Conservation (phyloP, 208 protist species). For the Phytomonas sp. region DNA sequence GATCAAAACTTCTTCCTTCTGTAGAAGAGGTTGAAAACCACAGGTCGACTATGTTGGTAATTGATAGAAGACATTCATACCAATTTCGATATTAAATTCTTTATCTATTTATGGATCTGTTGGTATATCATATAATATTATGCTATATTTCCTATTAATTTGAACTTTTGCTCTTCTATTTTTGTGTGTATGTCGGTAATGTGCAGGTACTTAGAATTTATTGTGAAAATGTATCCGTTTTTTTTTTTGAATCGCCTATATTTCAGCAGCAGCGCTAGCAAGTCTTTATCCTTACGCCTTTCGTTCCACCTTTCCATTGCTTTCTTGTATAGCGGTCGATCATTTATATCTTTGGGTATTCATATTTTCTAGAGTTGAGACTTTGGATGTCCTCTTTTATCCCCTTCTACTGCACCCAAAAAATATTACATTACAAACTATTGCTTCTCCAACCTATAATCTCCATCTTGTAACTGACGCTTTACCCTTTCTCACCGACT, state of each 20-base stretch:
- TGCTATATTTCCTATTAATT: background rate
- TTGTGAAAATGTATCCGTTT: background rate
- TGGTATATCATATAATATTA: background rate
- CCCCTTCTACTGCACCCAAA: too few relatives aligned
- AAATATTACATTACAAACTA: too few relatives aligned
- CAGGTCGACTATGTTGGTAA: background rate
- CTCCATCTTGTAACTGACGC: too few relatives aligned
- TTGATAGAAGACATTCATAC: background rate
- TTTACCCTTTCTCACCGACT: too few relatives aligned
- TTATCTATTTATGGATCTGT: background rate
- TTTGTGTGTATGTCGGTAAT: background rate
- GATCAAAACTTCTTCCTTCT: background rate
- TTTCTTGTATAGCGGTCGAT: constrained; percentile 3
- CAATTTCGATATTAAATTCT: background rate
- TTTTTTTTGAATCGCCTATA: constrained; percentile 3
- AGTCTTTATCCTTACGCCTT: constrained; percentile 7
- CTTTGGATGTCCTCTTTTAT: too few relatives aligned
- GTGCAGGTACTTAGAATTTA: constrained; percentile 7
- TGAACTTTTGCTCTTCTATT: background rate
- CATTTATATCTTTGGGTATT: too few relatives aligned
- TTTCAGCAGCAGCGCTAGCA: background rate
- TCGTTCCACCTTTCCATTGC: constrained; percentile 9
- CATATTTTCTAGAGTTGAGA: too few relatives aligned
- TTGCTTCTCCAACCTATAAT: too few relatives aligned
- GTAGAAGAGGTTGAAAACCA: background rate